A percentile compares a stretch with the other conserved stretches of the same genome.
Evolutionary conservation across 805 yeast species (phyloP).

Genomic region (Yueomyces sinensis): DNA sequence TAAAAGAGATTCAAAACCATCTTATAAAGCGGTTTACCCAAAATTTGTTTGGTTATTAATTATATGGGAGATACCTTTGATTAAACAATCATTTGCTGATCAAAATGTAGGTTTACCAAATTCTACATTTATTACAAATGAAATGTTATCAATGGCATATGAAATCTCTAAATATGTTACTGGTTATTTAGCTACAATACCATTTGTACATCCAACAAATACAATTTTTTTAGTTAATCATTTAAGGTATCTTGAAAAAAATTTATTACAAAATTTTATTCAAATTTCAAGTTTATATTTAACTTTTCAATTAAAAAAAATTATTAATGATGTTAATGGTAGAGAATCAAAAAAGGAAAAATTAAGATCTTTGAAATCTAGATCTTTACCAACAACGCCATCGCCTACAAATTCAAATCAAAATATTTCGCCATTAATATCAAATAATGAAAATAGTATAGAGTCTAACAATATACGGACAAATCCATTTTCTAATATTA

Average conservation of each 20-base stretch:
- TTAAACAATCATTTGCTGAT: constrained; percentile 31
- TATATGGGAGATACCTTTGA: constrained; percentile 54
- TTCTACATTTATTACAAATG: constrained; percentile 28
- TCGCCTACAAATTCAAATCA: no score
- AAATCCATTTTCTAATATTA: no score
- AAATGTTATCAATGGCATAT: constrained; percentile 44
- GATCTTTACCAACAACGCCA: no score
- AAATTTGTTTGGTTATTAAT: constrained; percentile 47
- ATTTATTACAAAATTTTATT: constrained; percentile 37
- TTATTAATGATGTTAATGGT: constrained; percentile 15
- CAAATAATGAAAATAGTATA: no score
- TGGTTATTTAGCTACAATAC: constrained; percentile 46
- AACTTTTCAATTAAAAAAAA: constrained; percentile 57
- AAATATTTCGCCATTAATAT: no score
- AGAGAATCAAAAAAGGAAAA: no score
- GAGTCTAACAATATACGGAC: no score
- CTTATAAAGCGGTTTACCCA: background rate
- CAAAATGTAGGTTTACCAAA: constrained; percentile 2
- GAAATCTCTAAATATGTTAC: constrained; percentile 56
- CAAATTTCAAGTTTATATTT: constrained; percentile 65
- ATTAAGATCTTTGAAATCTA: no score
- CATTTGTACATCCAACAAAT: background rate
- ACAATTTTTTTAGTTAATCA: constrained; percentile 3
- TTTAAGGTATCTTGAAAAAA: constrained; percentile 17
- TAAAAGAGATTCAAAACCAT: background rate